A percentile compares a stretch with the other conserved stretches of the same genome.
These are phyloP conservation scores for Didymella lethalis DNA, from an alignment of 2,329 filamentous ascomycete genomes.

Conservation along the genomic window DNA sequence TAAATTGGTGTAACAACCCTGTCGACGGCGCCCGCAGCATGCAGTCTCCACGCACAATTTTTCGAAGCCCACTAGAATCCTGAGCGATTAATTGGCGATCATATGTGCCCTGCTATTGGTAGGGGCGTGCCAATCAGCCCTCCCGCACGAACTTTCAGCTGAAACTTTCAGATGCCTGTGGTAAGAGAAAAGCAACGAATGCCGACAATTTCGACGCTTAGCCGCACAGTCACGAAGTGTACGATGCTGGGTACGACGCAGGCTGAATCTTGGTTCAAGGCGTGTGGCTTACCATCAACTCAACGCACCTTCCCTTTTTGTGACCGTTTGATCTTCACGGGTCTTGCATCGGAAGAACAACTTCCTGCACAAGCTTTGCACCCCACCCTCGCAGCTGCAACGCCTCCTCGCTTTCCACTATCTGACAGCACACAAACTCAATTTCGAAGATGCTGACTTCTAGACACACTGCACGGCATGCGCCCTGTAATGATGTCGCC, in stretches of 20 bases:
- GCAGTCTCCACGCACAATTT: slow-evolving; percentile 13
- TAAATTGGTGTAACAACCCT: slow-evolving; percentile 11
- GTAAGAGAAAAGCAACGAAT: slow-evolving; percentile 16
- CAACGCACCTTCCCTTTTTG: slow-evolving; percentile 27
- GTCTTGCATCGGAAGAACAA: slow-evolving; percentile 20
- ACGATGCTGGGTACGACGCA: slow-evolving; percentile 12
- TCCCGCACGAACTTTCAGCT: slow-evolving; percentile 16
- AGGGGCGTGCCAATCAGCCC: slow-evolving; percentile 5
- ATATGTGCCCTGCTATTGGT: slow-evolving; percentile 25
- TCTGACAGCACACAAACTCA: slow-evolving; percentile 13
- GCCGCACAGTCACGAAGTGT: background rate
- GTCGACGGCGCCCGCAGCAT: slow-evolving; percentile 11
- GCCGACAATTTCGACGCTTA: background rate
- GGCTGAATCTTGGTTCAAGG: slow-evolving; percentile 22
- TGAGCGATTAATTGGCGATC: slow-evolving; percentile 32
- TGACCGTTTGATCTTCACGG: slow-evolving; percentile 20
- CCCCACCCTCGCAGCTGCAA: slow-evolving; percentile 10
- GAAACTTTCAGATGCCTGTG: slow-evolving; percentile 3
- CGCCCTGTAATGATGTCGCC: slow-evolving; percentile 16
- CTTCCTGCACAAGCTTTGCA: slow-evolving; percentile 16
- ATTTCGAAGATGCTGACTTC: slow-evolving; percentile 10
- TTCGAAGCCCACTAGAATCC: slow-evolving; percentile 33
- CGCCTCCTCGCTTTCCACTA: slow-evolving; percentile 9
- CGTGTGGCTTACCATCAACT: slow-evolving; percentile 19
- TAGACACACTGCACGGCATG: slow-evolving; percentile 1